phyloP scores from a whole-genome alignment of 202 grass and related monocot genomes.

The Dendrocalamus latiflorus region DNA sequence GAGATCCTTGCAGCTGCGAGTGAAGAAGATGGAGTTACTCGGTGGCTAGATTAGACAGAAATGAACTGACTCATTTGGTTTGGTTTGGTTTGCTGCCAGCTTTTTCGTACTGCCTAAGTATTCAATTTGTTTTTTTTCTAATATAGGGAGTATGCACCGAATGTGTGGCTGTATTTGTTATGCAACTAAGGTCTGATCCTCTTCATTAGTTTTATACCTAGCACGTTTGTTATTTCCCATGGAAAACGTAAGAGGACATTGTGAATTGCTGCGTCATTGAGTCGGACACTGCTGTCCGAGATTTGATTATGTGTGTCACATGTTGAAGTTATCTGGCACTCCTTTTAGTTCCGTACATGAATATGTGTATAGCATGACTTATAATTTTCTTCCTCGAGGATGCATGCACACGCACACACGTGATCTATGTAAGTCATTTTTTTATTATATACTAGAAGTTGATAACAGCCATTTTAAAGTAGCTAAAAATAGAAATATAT shows the following conservation, averaged over 20 bases:
- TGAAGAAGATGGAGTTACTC: conserved; percentile 79
- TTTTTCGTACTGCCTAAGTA: neutral
- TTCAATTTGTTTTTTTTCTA: conserved; percentile 9
- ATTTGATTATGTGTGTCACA: neutral
- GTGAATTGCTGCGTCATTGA: neutral
- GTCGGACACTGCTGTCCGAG: neutral
- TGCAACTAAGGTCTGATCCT: conserved; percentile 9
- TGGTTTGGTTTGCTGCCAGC: neutral
- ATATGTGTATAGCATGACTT: no score
- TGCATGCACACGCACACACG: no score
- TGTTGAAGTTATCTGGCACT: no score
- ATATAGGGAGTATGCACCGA: conserved; percentile 5
- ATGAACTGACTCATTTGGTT: conserved; percentile 14
- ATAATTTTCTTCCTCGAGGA: no score
- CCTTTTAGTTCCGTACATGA: no score
- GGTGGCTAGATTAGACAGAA: conserved; percentile 66
- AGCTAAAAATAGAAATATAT: no score
- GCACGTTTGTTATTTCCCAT: neutral
- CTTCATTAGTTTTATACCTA: neutral
- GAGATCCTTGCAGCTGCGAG: conserved; percentile 71
- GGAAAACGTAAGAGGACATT: neutral
- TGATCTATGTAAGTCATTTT: no score
- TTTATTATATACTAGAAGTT: no score
- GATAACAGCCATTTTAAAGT: no score
- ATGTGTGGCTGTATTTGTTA: neutral